Evolutionary conservation across 345 rosid species (phyloP).

Genomic region (Bruguiera gymnorhiza): DNA sequence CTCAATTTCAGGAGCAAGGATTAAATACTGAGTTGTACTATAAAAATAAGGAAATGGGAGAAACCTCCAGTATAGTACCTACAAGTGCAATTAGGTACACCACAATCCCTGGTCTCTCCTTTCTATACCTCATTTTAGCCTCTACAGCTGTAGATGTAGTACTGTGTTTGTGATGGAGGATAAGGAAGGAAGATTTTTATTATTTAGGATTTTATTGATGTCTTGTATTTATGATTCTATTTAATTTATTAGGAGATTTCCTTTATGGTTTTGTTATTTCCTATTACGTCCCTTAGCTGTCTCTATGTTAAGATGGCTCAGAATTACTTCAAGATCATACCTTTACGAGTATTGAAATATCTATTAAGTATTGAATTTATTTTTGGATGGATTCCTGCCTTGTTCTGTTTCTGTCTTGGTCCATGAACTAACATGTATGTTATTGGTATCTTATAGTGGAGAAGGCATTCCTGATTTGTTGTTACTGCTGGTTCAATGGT

Average conservation of each 20-base stretch:
- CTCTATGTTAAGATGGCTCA: no score
- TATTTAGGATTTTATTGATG: no score
- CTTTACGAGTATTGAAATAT: no score
- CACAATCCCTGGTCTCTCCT: constrained; percentile 11
- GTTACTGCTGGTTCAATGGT: constrained; percentile 79
- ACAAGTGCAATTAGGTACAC: constrained; percentile 84
- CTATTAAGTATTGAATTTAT: no score
- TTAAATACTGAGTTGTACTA: constrained; percentile 83
- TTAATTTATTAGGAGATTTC: neutral
- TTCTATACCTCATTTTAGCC: neutral
- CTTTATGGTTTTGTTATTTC: no score
- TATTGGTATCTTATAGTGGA: constrained; percentile 54
- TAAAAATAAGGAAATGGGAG: constrained; percentile 83
- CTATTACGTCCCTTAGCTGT: no score
- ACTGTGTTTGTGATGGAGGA: neutral
- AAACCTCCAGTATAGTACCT: constrained; percentile 78
- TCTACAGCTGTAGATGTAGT: constrained; percentile 1
- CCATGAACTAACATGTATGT: constrained; percentile 10
- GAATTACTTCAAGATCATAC: no score
- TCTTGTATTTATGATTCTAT: no score
- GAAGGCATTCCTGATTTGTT: constrained; percentile 91
- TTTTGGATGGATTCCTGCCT: no score
- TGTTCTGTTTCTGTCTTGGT: neutral
- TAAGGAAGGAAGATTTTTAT: no score
- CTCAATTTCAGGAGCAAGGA: constrained; percentile 87